Conservation (phyloP, 2,329 filamentous ascomycete genomes). For the Aspergillus costaricaensis region DNA sequence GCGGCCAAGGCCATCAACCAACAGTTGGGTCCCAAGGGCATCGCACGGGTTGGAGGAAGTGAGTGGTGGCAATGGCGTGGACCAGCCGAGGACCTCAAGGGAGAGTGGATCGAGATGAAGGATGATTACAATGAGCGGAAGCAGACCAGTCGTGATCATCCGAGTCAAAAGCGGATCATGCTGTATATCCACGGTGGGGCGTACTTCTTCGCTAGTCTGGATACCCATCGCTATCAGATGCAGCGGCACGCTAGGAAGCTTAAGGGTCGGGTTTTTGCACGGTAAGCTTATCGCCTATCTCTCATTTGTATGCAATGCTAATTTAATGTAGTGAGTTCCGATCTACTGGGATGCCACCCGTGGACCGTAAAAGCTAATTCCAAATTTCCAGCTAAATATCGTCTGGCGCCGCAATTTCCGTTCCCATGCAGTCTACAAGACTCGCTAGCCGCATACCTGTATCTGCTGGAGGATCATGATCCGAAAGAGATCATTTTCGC, state of each 20-base stretch:
- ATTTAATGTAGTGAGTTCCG: slow-evolving; percentile 26
- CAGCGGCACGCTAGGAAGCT: slow-evolving; percentile 93
- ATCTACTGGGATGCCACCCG: neutral
- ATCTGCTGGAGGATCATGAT: slow-evolving; percentile 73
- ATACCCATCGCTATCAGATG: slow-evolving; percentile 97
- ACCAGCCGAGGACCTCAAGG: slow-evolving; percentile 67
- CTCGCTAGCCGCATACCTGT: slow-evolving; percentile 83
- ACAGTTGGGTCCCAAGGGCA: slow-evolving; percentile 76
- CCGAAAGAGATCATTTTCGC: slow-evolving; percentile 82
- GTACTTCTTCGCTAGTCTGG: slow-evolving; percentile 93
- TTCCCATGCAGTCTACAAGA: slow-evolving; percentile 93
- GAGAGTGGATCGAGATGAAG: slow-evolving; percentile 97
- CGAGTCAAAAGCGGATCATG: slow-evolving; percentile 71
- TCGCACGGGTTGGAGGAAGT: slow-evolving; percentile 74
- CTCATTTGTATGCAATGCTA: slow-evolving; percentile 15
- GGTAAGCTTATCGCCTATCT: slow-evolving; percentile 33
- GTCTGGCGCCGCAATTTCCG: slow-evolving; percentile 88
- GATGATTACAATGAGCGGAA: slow-evolving; percentile 74
- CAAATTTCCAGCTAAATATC: slow-evolving; percentile 62
- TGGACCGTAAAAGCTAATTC: slow-evolving; percentile 18
- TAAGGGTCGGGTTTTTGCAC: slow-evolving; percentile 84
- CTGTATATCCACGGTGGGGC: slow-evolving; percentile 92
- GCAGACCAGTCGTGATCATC: slow-evolving; percentile 50
- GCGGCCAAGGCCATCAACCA: slow-evolving; percentile 68
- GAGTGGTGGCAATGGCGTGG: slow-evolving; percentile 88